Evolutionary conservation across 805 yeast species (phyloP).

Genomic region (Candida tibetensis): DNA sequence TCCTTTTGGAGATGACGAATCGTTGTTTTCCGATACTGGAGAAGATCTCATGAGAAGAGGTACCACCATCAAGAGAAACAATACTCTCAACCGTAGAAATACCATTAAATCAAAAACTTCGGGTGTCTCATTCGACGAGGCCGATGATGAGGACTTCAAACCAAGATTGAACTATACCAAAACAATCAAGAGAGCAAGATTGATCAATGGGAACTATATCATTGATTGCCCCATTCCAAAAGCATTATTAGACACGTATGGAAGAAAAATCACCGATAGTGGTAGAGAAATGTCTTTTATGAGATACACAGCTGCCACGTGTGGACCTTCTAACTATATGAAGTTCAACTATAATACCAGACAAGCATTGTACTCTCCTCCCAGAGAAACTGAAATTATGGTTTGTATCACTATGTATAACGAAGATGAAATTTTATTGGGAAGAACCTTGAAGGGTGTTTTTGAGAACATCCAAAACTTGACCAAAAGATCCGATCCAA

Average conservation of each 20-base stretch:
- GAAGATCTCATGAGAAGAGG: conserved; percentile 35
- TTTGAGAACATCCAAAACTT: conserved; percentile 82
- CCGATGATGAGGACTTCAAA: conserved; percentile 36
- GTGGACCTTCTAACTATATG: conserved; percentile 76
- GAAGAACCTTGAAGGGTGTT: conserved; percentile 59
- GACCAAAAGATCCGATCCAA: conserved; percentile 57
- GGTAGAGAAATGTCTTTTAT: conserved; percentile 72
- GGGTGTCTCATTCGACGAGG: conserved; percentile 11
- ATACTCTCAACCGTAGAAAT: conserved; percentile 14
- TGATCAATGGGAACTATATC: conserved; percentile 51
- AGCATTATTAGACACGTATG: conserved; percentile 35
- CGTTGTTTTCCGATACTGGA: conserved; percentile 41
- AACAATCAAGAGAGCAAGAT: conserved; percentile 46
- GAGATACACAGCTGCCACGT: conserved; percentile 93
- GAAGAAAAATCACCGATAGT: conserved; percentile 31
- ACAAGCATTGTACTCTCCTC: conserved; percentile 73
- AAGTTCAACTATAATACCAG: conserved; percentile 70
- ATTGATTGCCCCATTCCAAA: conserved; percentile 44
- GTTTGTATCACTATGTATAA: conserved; percentile 65
- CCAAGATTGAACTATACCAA: conserved; percentile 41
- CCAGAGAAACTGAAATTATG: conserved; percentile 76
- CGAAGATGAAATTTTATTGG: conserved; percentile 60
- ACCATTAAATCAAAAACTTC: conserved; percentile 6
- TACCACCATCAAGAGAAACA: conserved; percentile 26
- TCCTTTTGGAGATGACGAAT: conserved; percentile 45